Evolutionary conservation across 768 basidiomycete species (phyloP), one percentile per base, ranked within the genome.

Genomic region (Auricularia cornea): DNA sequence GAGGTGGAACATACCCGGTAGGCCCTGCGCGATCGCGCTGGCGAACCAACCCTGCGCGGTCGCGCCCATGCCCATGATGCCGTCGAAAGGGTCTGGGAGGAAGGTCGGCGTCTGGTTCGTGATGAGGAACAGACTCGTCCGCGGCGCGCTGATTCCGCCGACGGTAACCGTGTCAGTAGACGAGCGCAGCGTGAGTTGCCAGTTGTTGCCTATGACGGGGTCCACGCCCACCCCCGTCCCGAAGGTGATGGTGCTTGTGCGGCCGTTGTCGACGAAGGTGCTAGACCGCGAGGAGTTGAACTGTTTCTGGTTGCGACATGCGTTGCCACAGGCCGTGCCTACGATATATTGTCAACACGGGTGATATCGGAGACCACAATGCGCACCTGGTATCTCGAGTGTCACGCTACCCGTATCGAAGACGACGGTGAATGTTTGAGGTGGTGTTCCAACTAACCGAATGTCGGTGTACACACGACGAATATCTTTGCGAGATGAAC

Each of bases 361-460:
- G 23, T 4, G 18, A 32, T 18, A 23, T 40, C 2, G 35, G 32
- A 40, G 60, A 18, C 3, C 28, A 60, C 26, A n/a, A n/a, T n/a
- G n/a, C n/a, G 40, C 66, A 80, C 81, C 81, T 2, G 79, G 79
- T 64, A 83, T 80, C 72, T 81, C 81, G 14, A 82, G 74, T 12
- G 75, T 75, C 8, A 70, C 69, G 64, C 80, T 82, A 57, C 83
- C 83, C 12, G 84, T 85, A 67, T 85, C 84, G 71, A 85, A 85
- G 14, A 85, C 81, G 59, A 84, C 83, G 63, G 51, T 71, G 62
- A 75, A 68, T 1, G 61, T 65, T 66, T 85, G 83, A 2, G 83
- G 81, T 11, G 83, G 83, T 2, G 83, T 84, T 29, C 83, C 83
- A 51, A 84, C 80, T 79, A 69, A 3, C 30, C 51, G n/a, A n/a